phyloP scores from a whole-genome alignment of 1,284 basidiomycete genomes.

The Apiotrichum veenhuisii region DNA sequence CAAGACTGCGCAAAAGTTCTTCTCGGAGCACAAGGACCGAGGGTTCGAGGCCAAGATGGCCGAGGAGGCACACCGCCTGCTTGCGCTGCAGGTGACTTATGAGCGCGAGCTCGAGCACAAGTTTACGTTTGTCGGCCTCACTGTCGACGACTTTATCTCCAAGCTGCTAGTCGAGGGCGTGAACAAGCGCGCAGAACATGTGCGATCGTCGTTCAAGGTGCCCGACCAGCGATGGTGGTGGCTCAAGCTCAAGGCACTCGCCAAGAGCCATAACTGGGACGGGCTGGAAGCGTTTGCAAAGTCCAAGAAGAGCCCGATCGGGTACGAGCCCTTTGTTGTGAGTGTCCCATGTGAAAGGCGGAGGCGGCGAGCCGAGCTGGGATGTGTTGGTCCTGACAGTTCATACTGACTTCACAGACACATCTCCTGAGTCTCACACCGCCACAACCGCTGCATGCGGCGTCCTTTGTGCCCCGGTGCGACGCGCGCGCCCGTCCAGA shows the following conservation, averaged over 20 bases:
- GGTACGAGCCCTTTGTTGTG: slow-evolving; percentile 87
- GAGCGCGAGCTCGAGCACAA: slow-evolving; percentile 80
- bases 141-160: slow-evolving; percentile 76
- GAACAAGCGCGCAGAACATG: slow-evolving; percentile 77
- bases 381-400: background rate
- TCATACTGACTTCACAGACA: slow-evolving; percentile 23
- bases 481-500: slow-evolving; percentile 77
- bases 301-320: slow-evolving; percentile 85
- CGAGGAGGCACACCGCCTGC: slow-evolving; percentile 75
- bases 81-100: slow-evolving; percentile 75
- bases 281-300: slow-evolving; percentile 76
- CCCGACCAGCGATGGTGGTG: slow-evolving; percentile 95
- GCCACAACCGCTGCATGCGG: slow-evolving; percentile 63
- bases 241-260: slow-evolving; percentile 77
- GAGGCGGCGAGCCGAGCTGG: background rate
- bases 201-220: slow-evolving; percentile 82
- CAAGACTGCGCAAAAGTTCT: slow-evolving; percentile 82
- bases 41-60: slow-evolving; percentile 90
- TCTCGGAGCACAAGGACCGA: slow-evolving; percentile 88
- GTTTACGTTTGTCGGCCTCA: slow-evolving; percentile 70
- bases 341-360: slow-evolving; percentile 46
- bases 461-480: slow-evolving; percentile 70
- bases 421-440: slow-evolving; percentile 40
- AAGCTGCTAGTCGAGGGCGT: slow-evolving; percentile 71
- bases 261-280: slow-evolving; percentile 74